Evolutionary conservation across 345 rosid genomes (phyloP).

Genomic region (Eucalyptus pumila): DNA sequence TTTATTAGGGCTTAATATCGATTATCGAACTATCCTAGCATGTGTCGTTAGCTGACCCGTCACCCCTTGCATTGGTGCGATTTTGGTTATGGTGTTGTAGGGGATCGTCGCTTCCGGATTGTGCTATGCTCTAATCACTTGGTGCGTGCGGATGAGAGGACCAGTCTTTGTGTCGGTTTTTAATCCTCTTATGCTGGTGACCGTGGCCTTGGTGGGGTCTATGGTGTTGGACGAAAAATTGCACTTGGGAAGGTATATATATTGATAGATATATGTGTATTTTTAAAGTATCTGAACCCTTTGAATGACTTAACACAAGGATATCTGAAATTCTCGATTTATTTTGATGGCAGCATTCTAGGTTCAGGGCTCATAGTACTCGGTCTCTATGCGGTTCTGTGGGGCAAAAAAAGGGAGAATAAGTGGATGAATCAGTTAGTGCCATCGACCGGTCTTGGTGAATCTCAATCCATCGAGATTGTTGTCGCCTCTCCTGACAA

Average conservation of each 20-base stretch:
- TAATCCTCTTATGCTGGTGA: slow-evolving; percentile 15
- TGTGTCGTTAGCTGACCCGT: background rate
- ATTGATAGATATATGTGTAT: background rate
- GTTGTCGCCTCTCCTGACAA: background rate
- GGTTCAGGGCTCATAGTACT: slow-evolving; percentile 6
- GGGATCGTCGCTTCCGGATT: slow-evolving; percentile 11
- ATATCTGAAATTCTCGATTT: background rate
- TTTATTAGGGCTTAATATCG: background rate
- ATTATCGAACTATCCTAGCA: background rate
- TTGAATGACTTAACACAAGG: background rate
- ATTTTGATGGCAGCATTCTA: background rate
- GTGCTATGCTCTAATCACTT: slow-evolving; percentile 1
- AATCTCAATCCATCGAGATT: background rate
- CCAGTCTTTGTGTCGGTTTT: slow-evolving; percentile 15
- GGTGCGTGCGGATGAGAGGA: slow-evolving; percentile 14
- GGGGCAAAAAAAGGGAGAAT: slow-evolving; percentile 15
- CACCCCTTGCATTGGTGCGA: background rate
- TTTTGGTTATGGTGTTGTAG: background rate
- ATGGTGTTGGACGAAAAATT: slow-evolving; percentile 13
- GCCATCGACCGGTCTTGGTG: background rate
- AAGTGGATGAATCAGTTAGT: background rate
- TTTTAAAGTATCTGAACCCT: background rate
- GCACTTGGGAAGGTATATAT: slow-evolving; percentile 17
- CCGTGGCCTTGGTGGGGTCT: slow-evolving; percentile 1
- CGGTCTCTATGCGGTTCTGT: slow-evolving; percentile 8